Evolutionary conservation across 2,329 filamentous ascomycete species (phyloP), one percentile per base, ranked within the genome.

Genomic region (Fusarium oxysporum): DNA sequence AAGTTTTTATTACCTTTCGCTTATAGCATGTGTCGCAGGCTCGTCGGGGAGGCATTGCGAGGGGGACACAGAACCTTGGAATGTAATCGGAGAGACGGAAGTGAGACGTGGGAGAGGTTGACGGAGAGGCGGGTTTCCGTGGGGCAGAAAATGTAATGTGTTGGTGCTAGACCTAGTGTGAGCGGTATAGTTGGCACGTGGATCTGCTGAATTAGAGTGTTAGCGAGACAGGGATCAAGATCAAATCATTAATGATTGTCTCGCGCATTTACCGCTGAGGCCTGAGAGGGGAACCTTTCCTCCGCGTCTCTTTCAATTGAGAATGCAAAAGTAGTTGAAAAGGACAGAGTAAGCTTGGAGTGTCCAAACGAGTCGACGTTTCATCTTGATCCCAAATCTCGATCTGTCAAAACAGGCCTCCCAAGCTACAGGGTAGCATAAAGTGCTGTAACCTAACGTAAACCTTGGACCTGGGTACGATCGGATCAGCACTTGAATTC

Each of bases 1-100:
- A 56, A 28, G n/a, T 14, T 35, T 45, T 40, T 16, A 51, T 51
- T 68, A 73, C 70, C 70, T 73, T 73, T 67, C 70, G 70, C 70
- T 73, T 73, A 55, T 73, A 73, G 57, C 70, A 73, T 53, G 57
- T 45, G 51, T 73, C 70, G 54, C 70, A 73, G 40, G 70, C 70
- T 25, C 70, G 70, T 28, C 70, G 58, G n/a, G 70, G 70, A 73
- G 70, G 70, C 70, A 73, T 72, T 45, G 48, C 62, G 44, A 54
- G 38, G 43, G 53, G 37, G 8, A 17, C 16, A 0, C 12, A 4
- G 9, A 16, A 35, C 16, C 16, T 35, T 37, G 44, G 41, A 51
- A 37, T 62, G 68, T 73, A 73, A 73, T 71, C 70, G 70, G 70
- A 73, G 41, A 59, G 68, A 50, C 69, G 57, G 69, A 73, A 72